Conservation (phyloP, 75 land plant species). For the Cunninghamia lanceolata region DNA sequence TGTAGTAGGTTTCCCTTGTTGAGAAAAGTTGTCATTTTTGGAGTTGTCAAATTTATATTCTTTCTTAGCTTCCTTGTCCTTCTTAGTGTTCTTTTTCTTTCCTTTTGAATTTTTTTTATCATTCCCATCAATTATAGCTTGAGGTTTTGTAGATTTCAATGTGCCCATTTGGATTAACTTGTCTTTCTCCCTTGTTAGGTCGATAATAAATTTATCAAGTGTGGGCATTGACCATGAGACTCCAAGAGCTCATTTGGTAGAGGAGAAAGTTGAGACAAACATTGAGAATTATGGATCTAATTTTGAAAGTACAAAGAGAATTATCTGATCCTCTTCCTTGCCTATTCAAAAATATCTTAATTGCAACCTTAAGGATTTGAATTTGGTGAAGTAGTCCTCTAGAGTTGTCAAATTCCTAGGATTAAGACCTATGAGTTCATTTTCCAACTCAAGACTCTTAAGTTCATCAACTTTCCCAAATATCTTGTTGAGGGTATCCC, state of each 20-base stretch:
- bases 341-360: too few relatives aligned
- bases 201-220: background rate
- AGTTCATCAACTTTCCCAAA: too few relatives aligned
- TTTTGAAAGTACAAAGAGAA: background rate
- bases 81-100: background rate
- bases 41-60: too few relatives aligned
- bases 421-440: too few relatives aligned
- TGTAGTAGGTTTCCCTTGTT: too few relatives aligned
- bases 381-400: too few relatives aligned
- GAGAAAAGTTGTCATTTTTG: too few relatives aligned
- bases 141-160: background rate
- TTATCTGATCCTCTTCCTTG: background rate
- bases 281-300: background rate
- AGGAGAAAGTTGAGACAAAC: background rate
- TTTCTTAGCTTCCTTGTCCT: too few relatives aligned
- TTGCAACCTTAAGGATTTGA: too few relatives aligned
- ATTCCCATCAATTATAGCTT: background rate
- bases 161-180: background rate
- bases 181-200: background rate
- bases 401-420: too few relatives aligned
- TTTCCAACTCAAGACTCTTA: too few relatives aligned
- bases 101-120: background rate
- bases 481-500: too few relatives aligned
- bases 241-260: background rate
- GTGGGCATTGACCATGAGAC: background rate